These are phyloP conservation scores for Begonia peltatifolia DNA, from an alignment of 306 rosid species.

Conservation along the genomic window DNA sequence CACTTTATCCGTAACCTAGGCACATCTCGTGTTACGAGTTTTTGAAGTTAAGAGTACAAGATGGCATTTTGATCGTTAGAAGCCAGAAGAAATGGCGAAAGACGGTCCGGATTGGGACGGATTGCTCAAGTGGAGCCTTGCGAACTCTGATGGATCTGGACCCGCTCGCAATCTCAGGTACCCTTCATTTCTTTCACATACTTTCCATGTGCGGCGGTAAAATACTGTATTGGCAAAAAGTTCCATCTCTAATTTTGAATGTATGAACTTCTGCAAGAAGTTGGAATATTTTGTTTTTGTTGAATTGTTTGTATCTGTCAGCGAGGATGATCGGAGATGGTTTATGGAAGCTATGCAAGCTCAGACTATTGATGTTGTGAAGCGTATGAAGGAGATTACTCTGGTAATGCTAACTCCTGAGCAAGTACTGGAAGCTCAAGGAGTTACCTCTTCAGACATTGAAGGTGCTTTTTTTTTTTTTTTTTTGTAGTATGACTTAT, in stretches of 20 bases:
- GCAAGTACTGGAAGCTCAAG: conserved; percentile 72
- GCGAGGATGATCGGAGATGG: conserved; percentile 86
- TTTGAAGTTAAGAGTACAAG: background rate
- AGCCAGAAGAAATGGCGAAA: conserved; percentile 32
- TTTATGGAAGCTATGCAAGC: conserved; percentile 92
- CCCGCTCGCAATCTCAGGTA: conserved; percentile 56
- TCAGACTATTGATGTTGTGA: conserved; percentile 58
- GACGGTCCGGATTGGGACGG: conserved; percentile 87
- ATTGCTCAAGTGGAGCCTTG: conserved; percentile 80
- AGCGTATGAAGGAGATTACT: conserved; percentile 92
- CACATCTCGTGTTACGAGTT: background rate
- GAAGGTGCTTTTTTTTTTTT: conserved; percentile 46
- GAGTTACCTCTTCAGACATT: conserved; percentile 50
- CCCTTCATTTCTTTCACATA: background rate
- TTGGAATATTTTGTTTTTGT: background rate
- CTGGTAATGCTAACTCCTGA: conserved; percentile 83
- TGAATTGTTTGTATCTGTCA: conserved; percentile 12
- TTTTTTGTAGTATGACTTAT: no score
- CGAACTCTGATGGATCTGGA: conserved; percentile 62
- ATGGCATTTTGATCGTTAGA: no score
- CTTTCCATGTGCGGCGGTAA: background rate
- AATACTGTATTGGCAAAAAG: background rate
- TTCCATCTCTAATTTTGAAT: background rate
- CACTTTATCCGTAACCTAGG: background rate
- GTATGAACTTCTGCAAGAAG: background rate